A percentile compares a stretch with the other conserved stretches of the same genome.
Evolutionary conservation across 1,284 basidiomycete genomes (phyloP).

Genomic region (Cystobasidium slooffiae): DNA sequence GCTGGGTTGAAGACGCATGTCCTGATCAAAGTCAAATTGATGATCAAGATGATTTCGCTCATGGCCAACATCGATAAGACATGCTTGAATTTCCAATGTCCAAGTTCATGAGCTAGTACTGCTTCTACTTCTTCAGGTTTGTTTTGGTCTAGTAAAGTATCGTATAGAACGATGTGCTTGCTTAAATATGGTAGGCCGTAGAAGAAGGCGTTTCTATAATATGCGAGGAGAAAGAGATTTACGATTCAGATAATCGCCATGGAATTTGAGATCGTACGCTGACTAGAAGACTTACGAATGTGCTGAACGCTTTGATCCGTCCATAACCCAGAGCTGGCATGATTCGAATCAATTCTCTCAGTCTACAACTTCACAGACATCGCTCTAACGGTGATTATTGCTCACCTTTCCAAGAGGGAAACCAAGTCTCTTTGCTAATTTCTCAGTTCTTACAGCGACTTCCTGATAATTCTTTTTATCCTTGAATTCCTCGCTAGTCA

Average conservation of each 20-base stretch:
- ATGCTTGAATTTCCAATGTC: conserved; percentile 89
- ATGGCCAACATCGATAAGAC: conserved; percentile 84
- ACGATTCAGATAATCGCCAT: no score
- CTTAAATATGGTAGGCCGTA: conserved; percentile 84
- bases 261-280: no score
- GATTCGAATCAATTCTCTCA: neutral
- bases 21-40: conserved; percentile 84
- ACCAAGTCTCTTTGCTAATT: conserved; percentile 74
- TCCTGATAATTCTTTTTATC: conserved; percentile 65
- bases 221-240: neutral
- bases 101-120: conserved; percentile 86
- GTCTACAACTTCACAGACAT: neutral
- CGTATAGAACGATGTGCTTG: conserved; percentile 96
- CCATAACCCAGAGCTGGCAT: conserved; percentile 84
- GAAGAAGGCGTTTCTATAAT: conserved; percentile 61
- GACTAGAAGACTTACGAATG: conserved; percentile 72
- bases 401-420: conserved; percentile 81
- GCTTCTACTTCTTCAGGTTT: conserved; percentile 87
- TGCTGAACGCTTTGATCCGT: conserved; percentile 90
- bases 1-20: conserved; percentile 87
- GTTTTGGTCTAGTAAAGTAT: conserved; percentile 90
- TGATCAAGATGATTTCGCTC: conserved; percentile 83
- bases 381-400: neutral
- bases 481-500: conserved; percentile 56
- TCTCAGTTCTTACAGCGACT: conserved; percentile 73